Conservation (phyloP, 2,329 filamentous ascomycete species). For the Pseudogymnoascus sp. region DNA sequence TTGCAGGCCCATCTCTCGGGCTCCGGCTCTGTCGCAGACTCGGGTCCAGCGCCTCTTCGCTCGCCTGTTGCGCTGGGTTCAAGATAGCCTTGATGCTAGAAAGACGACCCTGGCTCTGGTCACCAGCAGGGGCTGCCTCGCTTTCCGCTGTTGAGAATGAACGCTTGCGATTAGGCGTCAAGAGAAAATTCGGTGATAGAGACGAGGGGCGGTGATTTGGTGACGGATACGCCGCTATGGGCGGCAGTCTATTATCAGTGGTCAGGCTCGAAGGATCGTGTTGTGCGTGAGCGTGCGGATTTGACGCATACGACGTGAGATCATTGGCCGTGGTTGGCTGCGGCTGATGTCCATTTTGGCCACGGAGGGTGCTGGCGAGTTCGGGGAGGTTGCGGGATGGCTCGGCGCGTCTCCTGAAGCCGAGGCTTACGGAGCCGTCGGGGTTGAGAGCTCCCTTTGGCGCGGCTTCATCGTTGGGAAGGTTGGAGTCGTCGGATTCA, state of each 20-base stretch:
- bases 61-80: conserved; percentile 43
- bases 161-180: conserved; percentile 56
- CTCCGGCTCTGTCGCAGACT: conserved; percentile 3
- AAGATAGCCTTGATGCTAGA: conserved; percentile 72
- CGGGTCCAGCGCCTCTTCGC: conserved; percentile 12
- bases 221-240: conserved; percentile 31
- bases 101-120: conserved; percentile 52
- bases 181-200: conserved; percentile 53
- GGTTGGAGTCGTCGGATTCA: conserved; percentile 23
- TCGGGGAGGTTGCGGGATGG: conserved; percentile 26
- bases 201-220: conserved; percentile 47
- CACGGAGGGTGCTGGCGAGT: conserved; percentile 19
- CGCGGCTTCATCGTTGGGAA: conserved; percentile 13
- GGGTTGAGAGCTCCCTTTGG: conserved; percentile 50
- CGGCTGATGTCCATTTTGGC: conserved; percentile 25
- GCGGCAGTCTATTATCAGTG: conserved; percentile 53
- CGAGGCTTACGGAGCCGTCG: conserved; percentile 59
- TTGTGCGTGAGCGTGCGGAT: conserved; percentile 17
- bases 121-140: conserved; percentile 28
- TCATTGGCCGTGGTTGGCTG: conserved; percentile 42
- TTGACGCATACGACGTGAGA: conserved; percentile 37
- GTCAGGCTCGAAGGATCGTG: conserved; percentile 37
- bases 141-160: conserved; percentile 57
- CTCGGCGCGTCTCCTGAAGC: conserved; percentile 41
- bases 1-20: conserved; percentile 11